Evolutionary conservation across 2,329 filamentous ascomycete species (phyloP), one percentile per base, ranked within the genome.

Genomic region (Colletotrichum aenigma): DNA sequence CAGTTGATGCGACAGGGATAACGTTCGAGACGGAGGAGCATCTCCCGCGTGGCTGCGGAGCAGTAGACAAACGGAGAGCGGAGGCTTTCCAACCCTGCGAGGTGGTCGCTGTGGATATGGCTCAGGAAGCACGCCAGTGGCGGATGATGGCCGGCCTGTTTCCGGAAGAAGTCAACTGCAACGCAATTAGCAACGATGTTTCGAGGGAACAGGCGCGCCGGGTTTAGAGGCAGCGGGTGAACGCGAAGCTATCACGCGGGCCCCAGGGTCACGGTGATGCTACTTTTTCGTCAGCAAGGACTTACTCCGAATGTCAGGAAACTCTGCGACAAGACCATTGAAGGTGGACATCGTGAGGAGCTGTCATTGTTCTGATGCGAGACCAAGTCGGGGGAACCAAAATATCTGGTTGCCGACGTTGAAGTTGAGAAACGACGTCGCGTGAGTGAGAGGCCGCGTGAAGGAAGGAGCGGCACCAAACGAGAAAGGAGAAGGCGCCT

Each of bases 31-130:
- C 93, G 91, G 18, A 98, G 87, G 1, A 98, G 88, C 21, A 98
- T 92, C 83, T 96, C 93, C 77, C 91, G 91, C 0, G 96, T 98
- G 0, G 95, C 94, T 0, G 94, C 89, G 2, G 96, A 98, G 85
- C 96, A 98, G 84, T 98, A 98, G 24, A 98, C 91, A 80, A 98
- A 98, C 0, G 95, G 94, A 32, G 94, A 92, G 61, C 92, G 91
- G 70, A 96, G 89, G 15, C 89, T 91, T 79, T 98, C 95, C 2
- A 98, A 89, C 0, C 96, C 96, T 43, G 90, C 89, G 2, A 98
- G 89, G 84, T 98, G 96, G 80, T 98, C 96, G 78, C 94, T 97
- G 82, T 98, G 96, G 3, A 97, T 92, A 89, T 98, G 96, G 83
- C 94, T 97, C 30, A 98, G 88, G 81, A 98, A 98, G 83, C 94